A percentile compares a stretch with the other conserved stretches of the same genome.
phyloP scores from a whole-genome alignment of 345 rosid species.

The Lepidium didymum region DNA sequence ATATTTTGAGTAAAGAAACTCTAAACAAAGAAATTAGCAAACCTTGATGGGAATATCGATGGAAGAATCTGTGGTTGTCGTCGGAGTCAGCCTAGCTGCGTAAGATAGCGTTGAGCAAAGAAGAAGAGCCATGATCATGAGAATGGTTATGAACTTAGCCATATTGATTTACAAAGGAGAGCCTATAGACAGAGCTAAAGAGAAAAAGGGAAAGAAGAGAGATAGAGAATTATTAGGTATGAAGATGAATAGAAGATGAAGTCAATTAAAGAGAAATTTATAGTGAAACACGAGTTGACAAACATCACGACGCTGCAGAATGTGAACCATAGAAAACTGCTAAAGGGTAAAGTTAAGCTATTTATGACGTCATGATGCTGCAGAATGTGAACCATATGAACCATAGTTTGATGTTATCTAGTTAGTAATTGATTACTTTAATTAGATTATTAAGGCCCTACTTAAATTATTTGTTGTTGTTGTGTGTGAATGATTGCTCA shows the following conservation, averaged over 20 bases:
- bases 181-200: too few species aligned
- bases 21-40: not conserved
- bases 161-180: constrained; percentile 16
- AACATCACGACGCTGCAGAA: not conserved
- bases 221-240: not conserved
- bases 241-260: constrained; percentile 21
- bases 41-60: constrained; percentile 33
- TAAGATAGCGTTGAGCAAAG: constrained; percentile 38
- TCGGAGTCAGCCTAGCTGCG: constrained; percentile 43
- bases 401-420: not conserved
- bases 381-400: too few species aligned
- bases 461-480: constrained; percentile 11
- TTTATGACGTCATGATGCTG: constrained; percentile 6
- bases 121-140: constrained; percentile 36
- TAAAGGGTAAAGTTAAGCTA: not conserved
- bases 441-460: constrained; percentile 6
- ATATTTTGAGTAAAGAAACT: not conserved
- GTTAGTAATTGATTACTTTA: not conserved
- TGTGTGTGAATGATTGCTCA: constrained; percentile 27
- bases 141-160: constrained; percentile 33
- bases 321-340: constrained; percentile 25
- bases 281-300: constrained; percentile 25
- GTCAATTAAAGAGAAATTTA: constrained; percentile 10
- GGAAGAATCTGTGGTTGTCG: constrained; percentile 18
- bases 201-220: not conserved